These are phyloP conservation scores for Avena atlantica DNA, from an alignment of 176 grass and related monocot genomes.

Conservation along the genomic window DNA sequence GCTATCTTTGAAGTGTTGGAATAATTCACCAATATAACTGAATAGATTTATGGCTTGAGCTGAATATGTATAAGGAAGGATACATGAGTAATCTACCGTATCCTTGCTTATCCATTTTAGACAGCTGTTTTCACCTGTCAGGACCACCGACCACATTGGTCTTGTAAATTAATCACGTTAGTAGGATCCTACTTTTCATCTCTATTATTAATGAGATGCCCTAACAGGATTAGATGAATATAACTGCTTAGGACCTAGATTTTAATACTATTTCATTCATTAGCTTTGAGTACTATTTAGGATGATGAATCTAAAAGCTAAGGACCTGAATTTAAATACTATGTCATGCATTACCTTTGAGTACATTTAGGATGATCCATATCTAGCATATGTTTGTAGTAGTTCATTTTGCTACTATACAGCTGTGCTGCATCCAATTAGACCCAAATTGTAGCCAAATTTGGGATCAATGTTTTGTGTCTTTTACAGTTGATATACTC, in stretches of 20 bases:
- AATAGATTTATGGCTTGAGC: conserved; percentile 3
- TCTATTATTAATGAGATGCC: conserved; percentile 6
- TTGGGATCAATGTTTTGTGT: conserved; percentile 5
- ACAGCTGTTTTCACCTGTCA: conserved; percentile 6
- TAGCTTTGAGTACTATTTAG: conserved; percentile 5
- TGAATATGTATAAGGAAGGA: conserved; percentile 23
- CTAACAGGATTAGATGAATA: not conserved
- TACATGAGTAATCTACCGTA: not conserved
- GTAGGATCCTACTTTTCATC: not conserved
- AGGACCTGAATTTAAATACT: not conserved
- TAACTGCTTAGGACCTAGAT: not conserved
- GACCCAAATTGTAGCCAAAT: not conserved
- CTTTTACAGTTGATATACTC: conserved; percentile 15
- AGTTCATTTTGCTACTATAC: conserved; percentile 20
- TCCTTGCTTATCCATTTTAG: not conserved
- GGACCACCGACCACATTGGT: not conserved
- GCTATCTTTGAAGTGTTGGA: conserved; percentile 34
- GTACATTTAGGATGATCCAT: not conserved
- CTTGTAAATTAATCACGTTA: conserved; percentile 32
- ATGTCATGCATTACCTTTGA: not conserved
- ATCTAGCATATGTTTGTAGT: not conserved
- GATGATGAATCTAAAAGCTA: not conserved
- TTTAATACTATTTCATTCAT: not conserved
- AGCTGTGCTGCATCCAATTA: conserved; percentile 20
- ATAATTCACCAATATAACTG: not conserved